phyloP scores from a whole-genome alignment of 1,284 basidiomycete genomes.

The Ustilago tritici region DNA sequence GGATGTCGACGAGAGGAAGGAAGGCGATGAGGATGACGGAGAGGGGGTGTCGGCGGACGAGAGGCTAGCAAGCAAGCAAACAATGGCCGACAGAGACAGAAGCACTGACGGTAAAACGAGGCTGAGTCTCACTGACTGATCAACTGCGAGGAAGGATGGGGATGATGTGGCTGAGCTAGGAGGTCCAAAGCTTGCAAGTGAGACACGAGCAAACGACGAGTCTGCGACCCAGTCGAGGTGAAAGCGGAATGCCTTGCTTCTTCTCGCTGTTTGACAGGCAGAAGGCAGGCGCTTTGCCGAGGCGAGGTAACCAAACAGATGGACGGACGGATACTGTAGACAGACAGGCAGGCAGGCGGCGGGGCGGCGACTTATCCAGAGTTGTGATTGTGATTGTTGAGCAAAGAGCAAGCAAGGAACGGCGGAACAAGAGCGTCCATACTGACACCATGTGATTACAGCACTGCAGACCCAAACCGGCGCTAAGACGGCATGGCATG shows the following conservation, averaged over 20 bases:
- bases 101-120: background rate
- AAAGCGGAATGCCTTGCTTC: background rate
- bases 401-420: conserved; percentile 2
- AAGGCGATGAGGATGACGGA: background rate
- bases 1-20: background rate
- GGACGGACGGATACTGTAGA: background rate
- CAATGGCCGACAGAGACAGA: background rate
- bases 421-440: background rate
- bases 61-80: background rate
- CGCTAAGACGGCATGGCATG: background rate
- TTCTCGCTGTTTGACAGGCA: conserved; percentile 1
- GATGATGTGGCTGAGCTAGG: background rate
- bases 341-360: background rate
- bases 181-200: background rate
- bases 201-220: background rate
- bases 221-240: conserved; percentile 4
- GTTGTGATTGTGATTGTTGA: background rate
- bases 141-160: background rate
- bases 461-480: background rate
- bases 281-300: background rate
- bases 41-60: conserved; percentile 1
- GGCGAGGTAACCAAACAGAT: conserved; percentile 5
- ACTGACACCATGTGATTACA: background rate
- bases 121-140: background rate
- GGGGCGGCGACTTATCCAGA: background rate